Percentiles rank a stretch among this genome's conserved stretches.
phyloP scores from a whole-genome alignment of 208 protist genomes.

The Leishmania guyanensis region DNA sequence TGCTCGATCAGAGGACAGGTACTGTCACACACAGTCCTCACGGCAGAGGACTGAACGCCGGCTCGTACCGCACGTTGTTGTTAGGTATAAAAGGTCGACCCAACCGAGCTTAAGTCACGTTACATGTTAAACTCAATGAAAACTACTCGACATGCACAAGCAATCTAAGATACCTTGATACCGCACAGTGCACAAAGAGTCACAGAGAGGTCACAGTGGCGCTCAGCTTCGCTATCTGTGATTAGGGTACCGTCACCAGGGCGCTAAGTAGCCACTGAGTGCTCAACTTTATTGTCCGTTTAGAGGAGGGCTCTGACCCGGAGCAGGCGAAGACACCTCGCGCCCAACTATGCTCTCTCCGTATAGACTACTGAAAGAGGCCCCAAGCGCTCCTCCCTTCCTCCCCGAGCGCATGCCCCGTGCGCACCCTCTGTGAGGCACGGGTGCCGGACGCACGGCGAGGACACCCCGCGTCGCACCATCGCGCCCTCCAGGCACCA shows the following conservation, averaged over 20 bases:
- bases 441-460: neutral
- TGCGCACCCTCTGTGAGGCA: neutral
- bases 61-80: neutral
- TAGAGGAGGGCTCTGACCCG: neutral
- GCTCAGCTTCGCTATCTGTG: no score
- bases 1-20: neutral
- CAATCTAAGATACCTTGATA: no score
- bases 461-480: neutral
- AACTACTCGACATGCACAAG: neutral
- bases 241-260: neutral
- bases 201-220: no score
- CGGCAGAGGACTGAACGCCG: neutral
- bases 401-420: no score
- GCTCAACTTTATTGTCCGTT: neutral
- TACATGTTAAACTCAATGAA: neutral
- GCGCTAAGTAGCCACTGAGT: neutral
- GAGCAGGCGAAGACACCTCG: no score
- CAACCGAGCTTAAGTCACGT: no score
- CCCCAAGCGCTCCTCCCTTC: neutral
- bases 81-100: neutral
- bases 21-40: neutral
- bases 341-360: neutral
- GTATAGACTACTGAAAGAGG: neutral
- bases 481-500: neutral
- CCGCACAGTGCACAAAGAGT: neutral